Evolutionary conservation across 1,284 basidiomycete species (phyloP).

Genomic region (Porogramme epimiltina): DNA sequence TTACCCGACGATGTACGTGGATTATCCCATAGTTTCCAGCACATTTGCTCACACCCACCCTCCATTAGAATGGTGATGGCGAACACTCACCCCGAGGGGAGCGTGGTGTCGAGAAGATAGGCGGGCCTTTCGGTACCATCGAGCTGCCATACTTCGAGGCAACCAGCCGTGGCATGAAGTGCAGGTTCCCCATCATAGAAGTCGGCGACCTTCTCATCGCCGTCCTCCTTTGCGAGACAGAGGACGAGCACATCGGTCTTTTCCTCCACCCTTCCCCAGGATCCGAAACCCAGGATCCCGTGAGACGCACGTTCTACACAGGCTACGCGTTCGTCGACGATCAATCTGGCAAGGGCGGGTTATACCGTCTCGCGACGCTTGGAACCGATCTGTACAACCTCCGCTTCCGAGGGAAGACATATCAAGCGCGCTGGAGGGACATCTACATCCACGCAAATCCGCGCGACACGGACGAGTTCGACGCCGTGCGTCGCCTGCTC

Average conservation of each 20-base stretch:
- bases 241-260: background rate
- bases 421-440: background rate
- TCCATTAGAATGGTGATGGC: too few species aligned
- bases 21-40: too few species aligned
- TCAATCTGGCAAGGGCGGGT: background rate
- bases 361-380: background rate
- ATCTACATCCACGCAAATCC: background rate
- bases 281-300: background rate
- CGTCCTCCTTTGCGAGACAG: background rate
- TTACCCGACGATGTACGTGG: too few species aligned
- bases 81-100: too few species aligned
- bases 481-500: too few species aligned
- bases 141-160: too few species aligned
- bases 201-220: background rate
- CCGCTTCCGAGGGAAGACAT: background rate
- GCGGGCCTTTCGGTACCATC: too few species aligned
- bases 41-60: too few species aligned
- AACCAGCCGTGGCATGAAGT: too few species aligned
- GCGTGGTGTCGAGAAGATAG: too few species aligned
- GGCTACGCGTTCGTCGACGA: background rate
- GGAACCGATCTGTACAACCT: conserved; percentile 1
- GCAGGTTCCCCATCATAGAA: too few species aligned
- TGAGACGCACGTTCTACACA: background rate
- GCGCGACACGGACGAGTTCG: background rate
- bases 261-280: background rate